Base-by-base conservation (phyloP, 805 yeast species). In the Komagataella kurtzmanii region DNA sequence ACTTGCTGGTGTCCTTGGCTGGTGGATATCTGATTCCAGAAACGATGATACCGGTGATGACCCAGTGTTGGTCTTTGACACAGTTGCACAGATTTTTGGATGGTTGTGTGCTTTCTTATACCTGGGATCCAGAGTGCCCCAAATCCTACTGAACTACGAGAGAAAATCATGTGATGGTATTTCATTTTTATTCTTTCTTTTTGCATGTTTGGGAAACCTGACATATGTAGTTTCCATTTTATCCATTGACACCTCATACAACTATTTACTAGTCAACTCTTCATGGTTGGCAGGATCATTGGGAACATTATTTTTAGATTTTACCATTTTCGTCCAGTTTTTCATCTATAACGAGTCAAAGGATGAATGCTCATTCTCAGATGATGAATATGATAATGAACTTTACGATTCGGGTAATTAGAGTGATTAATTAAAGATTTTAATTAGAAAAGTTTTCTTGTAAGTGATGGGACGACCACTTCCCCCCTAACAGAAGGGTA, bases 141-240 rank as follows among this genome's bases (percentile, higher is more conserved):
- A 93, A 68, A 88, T 93, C 51, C 65, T 88, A 53, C 74, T 91
- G 54, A 93, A 93, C 67, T 88, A 75, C 62, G 74, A 83, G 64
- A 77, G 97, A 61, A 90, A 89, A 67, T 85, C 95, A 1, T 89
- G 97, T 64, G 98, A 93, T 55, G 98, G 98, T 21, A 86, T 91
- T 49, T 88, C 96, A 8, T 88, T 93, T 61, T 74, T 91, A 74
- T 91, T 93, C 67, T 91, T 91, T 68, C 69, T 93, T 19, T 91
- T 93, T 73, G 98, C 99, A 18, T 89, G 97, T 65, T 70, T 91
- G 52, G 99, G 99, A 48, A 93, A 91, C 64, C 71, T 87, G 61
- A 88, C 97, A 0, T 93, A 89, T 59, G 96, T 93, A 45, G 76
- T 87, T 12, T 85, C 95, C 8, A 91, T 91, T 51, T 70, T 91